These are phyloP conservation scores for Candida chauliodis DNA, from an alignment of 805 yeast genomes.

Conservation along the genomic window DNA sequence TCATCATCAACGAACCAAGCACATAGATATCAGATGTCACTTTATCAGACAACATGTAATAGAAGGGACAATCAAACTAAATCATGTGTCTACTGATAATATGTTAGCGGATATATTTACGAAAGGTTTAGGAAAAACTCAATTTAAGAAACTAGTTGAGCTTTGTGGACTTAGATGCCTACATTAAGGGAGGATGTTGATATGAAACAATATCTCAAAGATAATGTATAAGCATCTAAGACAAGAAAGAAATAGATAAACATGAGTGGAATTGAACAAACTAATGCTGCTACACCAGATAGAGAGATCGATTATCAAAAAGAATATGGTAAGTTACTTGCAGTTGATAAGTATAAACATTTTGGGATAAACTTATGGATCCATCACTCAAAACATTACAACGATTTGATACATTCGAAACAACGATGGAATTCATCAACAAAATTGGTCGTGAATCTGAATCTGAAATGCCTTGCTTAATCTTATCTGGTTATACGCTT, in stretches of 20 bases:
- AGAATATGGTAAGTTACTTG: neutral
- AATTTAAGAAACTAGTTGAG: neutral
- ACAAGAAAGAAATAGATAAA: too few species aligned
- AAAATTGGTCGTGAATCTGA: neutral
- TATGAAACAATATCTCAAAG: too few species aligned
- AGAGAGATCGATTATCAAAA: too few species aligned
- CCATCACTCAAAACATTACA: neutral
- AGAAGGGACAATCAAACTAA: neutral
- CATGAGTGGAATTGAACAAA: too few species aligned
- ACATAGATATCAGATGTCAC: conserved; percentile 2
- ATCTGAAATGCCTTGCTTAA: neutral
- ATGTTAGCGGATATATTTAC: conserved; percentile 4
- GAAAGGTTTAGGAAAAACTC: neutral
- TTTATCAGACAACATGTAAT: neutral
- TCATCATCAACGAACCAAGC: neutral
- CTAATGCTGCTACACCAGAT: too few species aligned
- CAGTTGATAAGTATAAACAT: neutral
- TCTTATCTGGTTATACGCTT: neutral
- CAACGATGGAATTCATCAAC: neutral
- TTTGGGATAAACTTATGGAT: neutral
- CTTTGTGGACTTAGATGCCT: neutral
- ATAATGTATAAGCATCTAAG: too few species aligned
- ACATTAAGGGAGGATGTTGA: neutral
- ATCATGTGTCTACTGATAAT: neutral
- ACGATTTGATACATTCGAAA: neutral